Evolutionary conservation across 495 filamentous ascomycete species (phyloP), one percentile per base, ranked within the genome.

Genomic region (Aspergillus hancockii): DNA sequence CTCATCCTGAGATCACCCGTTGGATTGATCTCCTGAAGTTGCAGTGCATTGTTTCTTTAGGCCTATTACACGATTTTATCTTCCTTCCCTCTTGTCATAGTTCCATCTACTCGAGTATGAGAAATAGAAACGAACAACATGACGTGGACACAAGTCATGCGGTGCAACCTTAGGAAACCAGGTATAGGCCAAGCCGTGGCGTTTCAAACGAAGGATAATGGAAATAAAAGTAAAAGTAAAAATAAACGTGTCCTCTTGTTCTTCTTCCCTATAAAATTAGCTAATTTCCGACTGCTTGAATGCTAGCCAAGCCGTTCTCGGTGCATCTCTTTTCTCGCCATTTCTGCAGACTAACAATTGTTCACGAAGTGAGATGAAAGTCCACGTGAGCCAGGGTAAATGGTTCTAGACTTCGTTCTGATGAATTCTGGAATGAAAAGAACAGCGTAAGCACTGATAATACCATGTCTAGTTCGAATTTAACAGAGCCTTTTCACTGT

Each of bases 361-460:
- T n/a, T 23, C 43, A 45, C 41, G 41, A 45, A 16, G 18, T 21
- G n/a, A 10, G 8, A 36, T 36, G 2, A 36, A 14, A n/a, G 41
- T 45, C 43, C 43, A 47, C 43, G 43, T 23, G 43, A 47, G 23
- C 43, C 18, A 23, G 43, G 43, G 19, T 47, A 6, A 41, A 47
- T 9, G 43, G 19, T 22, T 47, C 43, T 47, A 47, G 43, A 47
- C 43, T 23, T 23, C 43, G 18, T 9, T 13, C 43, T 45, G 41
- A 45, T 16, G 14, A 45, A 5, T 18, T 45, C 18, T 45, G 9
- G 34, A 36, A 36, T 14, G 4, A 10, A 36, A n/a, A n/a, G n/a
- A n/a, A n/a, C n/a, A n/a, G n/a, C n/a, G 34, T 36, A 36, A 36
- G 9, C 13, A 36, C 34, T 36, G 34, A 14, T 36, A 36, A 36